Percentiles rank a stretch among this genome's conserved stretches.
phyloP scores from a whole-genome alignment of 2,329 filamentous ascomycete genomes.

The Fonsecaea multimorphosa region DNA sequence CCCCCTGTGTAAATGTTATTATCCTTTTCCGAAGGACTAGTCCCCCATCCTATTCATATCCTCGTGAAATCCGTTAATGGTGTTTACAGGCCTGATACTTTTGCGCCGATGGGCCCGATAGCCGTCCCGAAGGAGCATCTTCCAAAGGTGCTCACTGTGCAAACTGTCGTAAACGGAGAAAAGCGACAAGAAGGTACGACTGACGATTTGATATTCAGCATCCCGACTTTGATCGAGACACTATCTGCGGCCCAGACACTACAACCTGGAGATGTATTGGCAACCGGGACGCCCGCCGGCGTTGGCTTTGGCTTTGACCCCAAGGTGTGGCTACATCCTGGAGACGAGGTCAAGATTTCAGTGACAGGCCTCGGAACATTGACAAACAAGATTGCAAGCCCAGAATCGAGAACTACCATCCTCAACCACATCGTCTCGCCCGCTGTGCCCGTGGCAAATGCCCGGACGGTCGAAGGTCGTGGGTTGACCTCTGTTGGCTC shows the following conservation, averaged over 20 bases:
- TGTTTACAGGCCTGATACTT: slow-evolving; percentile 55
- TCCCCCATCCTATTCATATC: background rate
- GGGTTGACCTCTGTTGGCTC: slow-evolving; percentile 50
- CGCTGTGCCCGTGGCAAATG: slow-evolving; percentile 23
- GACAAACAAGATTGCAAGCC: slow-evolving; percentile 49
- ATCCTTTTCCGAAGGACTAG: background rate
- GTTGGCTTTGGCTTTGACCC: slow-evolving; percentile 56
- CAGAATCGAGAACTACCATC: slow-evolving; percentile 36
- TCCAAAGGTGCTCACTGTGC: slow-evolving; percentile 49
- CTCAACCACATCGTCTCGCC: slow-evolving; percentile 34
- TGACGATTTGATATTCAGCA: slow-evolving; percentile 58
- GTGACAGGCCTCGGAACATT: slow-evolving; percentile 51
- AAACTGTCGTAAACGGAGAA: slow-evolving; percentile 59
- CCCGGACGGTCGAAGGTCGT: slow-evolving; percentile 42
- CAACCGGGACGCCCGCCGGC: slow-evolving; percentile 53
- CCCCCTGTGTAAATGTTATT: background rate
- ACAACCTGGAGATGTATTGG: slow-evolving; percentile 58
- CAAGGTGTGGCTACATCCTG: slow-evolving; percentile 48
- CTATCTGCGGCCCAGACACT: slow-evolving; percentile 59
- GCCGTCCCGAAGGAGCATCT: slow-evolving; percentile 57
- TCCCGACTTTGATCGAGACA: slow-evolving; percentile 56
- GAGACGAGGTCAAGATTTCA: slow-evolving; percentile 50
- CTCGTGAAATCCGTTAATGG: background rate
- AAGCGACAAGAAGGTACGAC: slow-evolving; percentile 57
- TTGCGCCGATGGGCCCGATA: slow-evolving; percentile 63